These are phyloP conservation scores for Graphiopsis chlorocephala DNA, from an alignment of 2,329 filamentous ascomycete genomes.

Conservation along the genomic window DNA sequence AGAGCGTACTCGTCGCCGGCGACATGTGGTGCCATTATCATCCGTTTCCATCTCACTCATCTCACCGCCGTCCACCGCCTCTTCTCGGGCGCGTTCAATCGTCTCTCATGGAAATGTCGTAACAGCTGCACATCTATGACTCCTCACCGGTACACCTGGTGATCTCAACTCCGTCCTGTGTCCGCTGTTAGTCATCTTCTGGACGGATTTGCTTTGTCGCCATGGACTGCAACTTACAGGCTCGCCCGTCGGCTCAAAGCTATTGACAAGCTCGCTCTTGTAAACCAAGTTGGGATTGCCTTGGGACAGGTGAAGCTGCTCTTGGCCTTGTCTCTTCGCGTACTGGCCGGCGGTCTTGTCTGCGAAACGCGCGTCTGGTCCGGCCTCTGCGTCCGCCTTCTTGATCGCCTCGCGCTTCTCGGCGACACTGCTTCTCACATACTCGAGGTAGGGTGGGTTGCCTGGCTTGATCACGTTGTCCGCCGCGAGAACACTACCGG, in stretches of 20 bases:
- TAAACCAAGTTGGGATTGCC: constrained; percentile 67
- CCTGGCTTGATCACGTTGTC: constrained; percentile 72
- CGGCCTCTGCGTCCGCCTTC: constrained; percentile 30
- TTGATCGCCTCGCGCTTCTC: constrained; percentile 55
- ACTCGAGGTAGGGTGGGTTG: constrained; percentile 68
- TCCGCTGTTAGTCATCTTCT: constrained; percentile 10
- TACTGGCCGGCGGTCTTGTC: constrained; percentile 51
- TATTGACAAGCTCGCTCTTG: constrained; percentile 60
- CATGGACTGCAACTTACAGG: constrained; percentile 50
- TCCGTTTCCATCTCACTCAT: neutral
- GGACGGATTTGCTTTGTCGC: no score
- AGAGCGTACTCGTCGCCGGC: neutral
- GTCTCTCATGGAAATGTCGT: neutral
- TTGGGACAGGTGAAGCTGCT: constrained; percentile 40
- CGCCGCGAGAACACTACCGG: constrained; percentile 63
- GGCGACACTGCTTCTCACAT: constrained; percentile 63
- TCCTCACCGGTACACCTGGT: constrained; percentile 52
- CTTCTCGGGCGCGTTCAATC: neutral
- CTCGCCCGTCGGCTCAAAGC: constrained; percentile 66
- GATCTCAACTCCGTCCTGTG: constrained; percentile 65
- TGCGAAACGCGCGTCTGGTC: constrained; percentile 41
- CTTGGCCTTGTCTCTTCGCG: constrained; percentile 45
- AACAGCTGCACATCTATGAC: neutral
- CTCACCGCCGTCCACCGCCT: neutral
- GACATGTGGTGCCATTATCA: neutral